phyloP scores from a whole-genome alignment of 1,139 yeast species.

The Magnusiomyces ingens region DNA sequence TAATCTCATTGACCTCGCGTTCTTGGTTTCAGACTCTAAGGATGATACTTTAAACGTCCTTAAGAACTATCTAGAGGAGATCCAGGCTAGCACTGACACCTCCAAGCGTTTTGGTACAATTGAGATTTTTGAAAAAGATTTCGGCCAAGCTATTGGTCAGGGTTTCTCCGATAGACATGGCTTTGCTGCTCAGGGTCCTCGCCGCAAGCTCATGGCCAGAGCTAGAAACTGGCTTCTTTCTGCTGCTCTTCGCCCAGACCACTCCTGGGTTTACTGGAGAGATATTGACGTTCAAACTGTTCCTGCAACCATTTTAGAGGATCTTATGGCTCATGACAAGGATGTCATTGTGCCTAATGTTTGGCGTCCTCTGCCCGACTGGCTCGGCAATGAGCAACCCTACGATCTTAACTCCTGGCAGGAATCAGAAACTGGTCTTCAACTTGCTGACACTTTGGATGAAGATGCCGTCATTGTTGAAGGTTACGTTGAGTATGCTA shows the following conservation, averaged over 20 bases:
- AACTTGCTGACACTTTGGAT: slow-evolving; percentile 65
- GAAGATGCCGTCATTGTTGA: slow-evolving; percentile 90
- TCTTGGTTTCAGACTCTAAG: slow-evolving; percentile 57
- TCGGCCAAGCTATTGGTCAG: slow-evolving; percentile 65
- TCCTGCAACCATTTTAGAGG: slow-evolving; percentile 56
- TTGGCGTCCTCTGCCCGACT: slow-evolving; percentile 87
- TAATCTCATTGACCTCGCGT: slow-evolving; percentile 56
- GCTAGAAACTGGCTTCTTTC: slow-evolving; percentile 66
- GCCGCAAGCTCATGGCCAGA: slow-evolving; percentile 66
- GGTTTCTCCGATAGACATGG: slow-evolving; percentile 81
- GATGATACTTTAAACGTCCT: slow-evolving; percentile 57
- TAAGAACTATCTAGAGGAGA: slow-evolving; percentile 38
- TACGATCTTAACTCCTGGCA: slow-evolving; percentile 90
- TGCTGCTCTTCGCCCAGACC: slow-evolving; percentile 59
- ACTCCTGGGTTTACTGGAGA: slow-evolving; percentile 76
- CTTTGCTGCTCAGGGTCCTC: slow-evolving; percentile 66
- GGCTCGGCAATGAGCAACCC: slow-evolving; percentile 86
- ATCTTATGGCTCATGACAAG: slow-evolving; percentile 56
- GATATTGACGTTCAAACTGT: slow-evolving; percentile 65
- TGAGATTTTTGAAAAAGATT: slow-evolving; percentile 55
- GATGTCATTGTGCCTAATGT: slow-evolving; percentile 80
- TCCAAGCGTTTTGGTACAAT: slow-evolving; percentile 52
- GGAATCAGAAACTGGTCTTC: slow-evolving; percentile 76
- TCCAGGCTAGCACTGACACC: slow-evolving; percentile 51
- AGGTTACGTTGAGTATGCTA: slow-evolving; percentile 86